Evolutionary conservation across 768 basidiomycete genomes (phyloP).

Genomic region (Panus rudis): DNA sequence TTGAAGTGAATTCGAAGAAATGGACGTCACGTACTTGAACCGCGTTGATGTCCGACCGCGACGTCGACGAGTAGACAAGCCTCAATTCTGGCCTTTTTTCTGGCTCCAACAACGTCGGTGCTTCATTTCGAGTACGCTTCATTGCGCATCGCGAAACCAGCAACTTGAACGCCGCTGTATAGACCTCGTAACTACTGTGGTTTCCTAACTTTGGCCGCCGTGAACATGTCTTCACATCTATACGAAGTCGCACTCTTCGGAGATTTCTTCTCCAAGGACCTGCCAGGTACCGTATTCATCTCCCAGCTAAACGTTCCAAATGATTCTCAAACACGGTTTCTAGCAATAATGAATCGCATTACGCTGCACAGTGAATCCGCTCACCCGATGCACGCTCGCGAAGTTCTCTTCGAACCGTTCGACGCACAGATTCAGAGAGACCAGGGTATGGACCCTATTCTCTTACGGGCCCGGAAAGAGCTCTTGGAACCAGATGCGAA

Average conservation of each 20-base stretch:
- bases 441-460: conserved; percentile 53
- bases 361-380: conserved; percentile 79
- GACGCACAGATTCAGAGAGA: conserved; percentile 62
- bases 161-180: too few species aligned
- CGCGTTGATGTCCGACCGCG: too few species aligned
- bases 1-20: too few species aligned
- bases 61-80: too few species aligned
- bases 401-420: conserved; percentile 76
- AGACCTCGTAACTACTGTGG: too few species aligned
- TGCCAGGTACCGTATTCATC: conserved; percentile 23
- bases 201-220: background rate
- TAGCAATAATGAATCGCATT: conserved; percentile 71
- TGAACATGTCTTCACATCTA: conserved; percentile 33
- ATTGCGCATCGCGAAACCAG: too few species aligned
- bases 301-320: background rate
- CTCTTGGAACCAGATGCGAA: conserved; percentile 52
- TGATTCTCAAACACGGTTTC: conserved; percentile 11
- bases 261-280: conserved; percentile 72
- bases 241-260: conserved; percentile 83
- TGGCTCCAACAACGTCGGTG: too few species aligned
- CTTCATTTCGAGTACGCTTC: too few species aligned
- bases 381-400: conserved; percentile 62
- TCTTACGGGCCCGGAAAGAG: conserved; percentile 72
- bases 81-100: too few species aligned
- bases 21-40: too few species aligned